These are phyloP conservation scores for Basipetospora sp. DNA, from an alignment of 2,329 filamentous ascomycete genomes.

Conservation along the genomic window DNA sequence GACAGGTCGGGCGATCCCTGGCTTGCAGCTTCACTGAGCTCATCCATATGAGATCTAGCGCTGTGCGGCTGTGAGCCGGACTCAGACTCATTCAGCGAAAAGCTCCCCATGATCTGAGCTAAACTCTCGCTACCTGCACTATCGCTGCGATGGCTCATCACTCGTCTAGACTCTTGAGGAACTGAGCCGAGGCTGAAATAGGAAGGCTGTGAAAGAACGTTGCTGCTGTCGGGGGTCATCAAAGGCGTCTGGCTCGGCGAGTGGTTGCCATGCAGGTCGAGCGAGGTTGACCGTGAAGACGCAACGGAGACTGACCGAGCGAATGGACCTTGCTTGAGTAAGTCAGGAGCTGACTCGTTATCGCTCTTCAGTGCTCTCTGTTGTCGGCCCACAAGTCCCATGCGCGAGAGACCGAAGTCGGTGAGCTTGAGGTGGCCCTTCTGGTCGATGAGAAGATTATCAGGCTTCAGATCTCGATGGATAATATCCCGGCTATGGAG, in stretches of 20 bases:
- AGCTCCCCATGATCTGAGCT: slow-evolving; percentile 64
- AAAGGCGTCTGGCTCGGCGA: slow-evolving; percentile 77
- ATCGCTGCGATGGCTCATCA: slow-evolving; percentile 73
- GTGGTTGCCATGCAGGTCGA: slow-evolving; percentile 61
- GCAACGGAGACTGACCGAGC: slow-evolving; percentile 69
- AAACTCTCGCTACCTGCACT: slow-evolving; percentile 81
- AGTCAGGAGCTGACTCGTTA: slow-evolving; percentile 73
- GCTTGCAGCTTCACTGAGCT: slow-evolving; percentile 56
- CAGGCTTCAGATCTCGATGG: slow-evolving; percentile 89
- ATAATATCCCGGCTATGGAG: slow-evolving; percentile 89
- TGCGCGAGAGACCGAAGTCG: slow-evolving; percentile 90
- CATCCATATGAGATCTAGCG: slow-evolving; percentile 51
- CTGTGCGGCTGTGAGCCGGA: slow-evolving; percentile 28
- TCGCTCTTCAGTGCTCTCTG: slow-evolving; percentile 75
- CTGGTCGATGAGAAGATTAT: slow-evolving; percentile 92
- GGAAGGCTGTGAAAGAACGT: slow-evolving; percentile 65
- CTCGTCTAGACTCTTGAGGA: slow-evolving; percentile 46
- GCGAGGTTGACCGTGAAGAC: slow-evolving; percentile 83
- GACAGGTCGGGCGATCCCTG: slow-evolving; percentile 66
- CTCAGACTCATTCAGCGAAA: slow-evolving; percentile 54
- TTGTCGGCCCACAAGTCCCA: slow-evolving; percentile 92
- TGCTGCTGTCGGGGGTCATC: slow-evolving; percentile 58
- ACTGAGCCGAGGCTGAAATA: slow-evolving; percentile 67
- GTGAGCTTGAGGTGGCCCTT: slow-evolving; percentile 94
- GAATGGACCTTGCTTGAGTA: slow-evolving; percentile 85